Base-by-base conservation (phyloP, 2,329 filamentous ascomycete species). In the Exophiala spinifera region DNA sequence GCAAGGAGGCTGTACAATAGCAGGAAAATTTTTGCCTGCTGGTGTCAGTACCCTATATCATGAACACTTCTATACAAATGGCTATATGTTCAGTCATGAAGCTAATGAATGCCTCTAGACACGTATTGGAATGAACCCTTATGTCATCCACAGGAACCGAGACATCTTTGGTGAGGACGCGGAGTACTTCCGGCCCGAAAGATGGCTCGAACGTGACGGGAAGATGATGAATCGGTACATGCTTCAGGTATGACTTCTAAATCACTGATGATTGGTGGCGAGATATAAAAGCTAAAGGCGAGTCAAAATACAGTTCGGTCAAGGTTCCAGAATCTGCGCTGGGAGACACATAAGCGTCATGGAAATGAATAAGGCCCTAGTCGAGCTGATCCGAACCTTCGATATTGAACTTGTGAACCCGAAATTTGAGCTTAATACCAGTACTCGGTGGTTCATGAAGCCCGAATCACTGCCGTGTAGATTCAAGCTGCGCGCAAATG, bases 91-190 rank as follows among this genome's bases (percentile, higher is more conserved):
- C n/a, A n/a, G n/a, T n/a, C n/a, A n/a, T n/a, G n/a, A n/a, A n/a
- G n/a, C n/a, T n/a, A n/a, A n/a, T 11, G 15, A 40, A 40, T 19
- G 8, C 13, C 8, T 3, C n/a, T 14, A 40, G 37, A 44, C 42
- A 3, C n/a, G n/a, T 19, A 19, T 44, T 21, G 42, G 42, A 5
- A 44, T 44, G 15, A 44, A 44, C 19, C 42, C 42, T 2, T 44
- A 21, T 5, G 42, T 44, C 4, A 11, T 21, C 8, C n/a, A 44
- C 19, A 17, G 42, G 23, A 21, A 44, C n/a, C 11, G 6, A 19
- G 61, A 69, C 1, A 82, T 73, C 0, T 86, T 82, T 81, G 82
- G 82, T 4, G 66, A 43, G 4, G 79, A 84, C 57, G 77, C 80
- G 5, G 77, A n/a, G 36, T 63, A 64, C 0, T 86, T 85, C 59